Evolutionary conservation across 768 basidiomycete species (phyloP).

Genomic region (Trametes villosa): DNA sequence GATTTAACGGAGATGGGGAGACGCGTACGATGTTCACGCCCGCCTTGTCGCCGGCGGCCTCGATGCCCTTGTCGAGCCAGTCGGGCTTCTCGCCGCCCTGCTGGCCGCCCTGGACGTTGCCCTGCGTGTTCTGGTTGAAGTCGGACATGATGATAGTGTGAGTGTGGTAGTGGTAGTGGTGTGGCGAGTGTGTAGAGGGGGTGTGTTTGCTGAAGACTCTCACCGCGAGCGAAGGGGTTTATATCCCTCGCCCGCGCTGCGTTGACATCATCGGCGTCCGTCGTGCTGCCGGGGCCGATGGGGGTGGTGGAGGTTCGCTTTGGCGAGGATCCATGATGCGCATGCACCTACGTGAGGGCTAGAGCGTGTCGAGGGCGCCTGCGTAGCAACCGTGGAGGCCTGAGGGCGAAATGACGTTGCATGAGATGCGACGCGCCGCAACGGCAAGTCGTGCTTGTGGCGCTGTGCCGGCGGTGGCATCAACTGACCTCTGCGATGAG

Average conservation of each 20-base stretch:
- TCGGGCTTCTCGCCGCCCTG: constrained; percentile 28
- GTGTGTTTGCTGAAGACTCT: neutral
- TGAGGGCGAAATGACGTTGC: no score
- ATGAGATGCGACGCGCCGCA: no score
- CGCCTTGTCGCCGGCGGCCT: constrained; percentile 26
- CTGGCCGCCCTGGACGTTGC: constrained; percentile 14
- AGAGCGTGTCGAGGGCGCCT: no score
- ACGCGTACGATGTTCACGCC: constrained; percentile 31
- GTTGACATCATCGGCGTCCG: no score
- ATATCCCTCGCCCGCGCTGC: neutral
- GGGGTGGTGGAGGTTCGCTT: no score
- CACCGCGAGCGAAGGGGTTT: neutral
- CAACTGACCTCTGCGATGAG: no score
- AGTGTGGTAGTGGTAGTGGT: neutral
- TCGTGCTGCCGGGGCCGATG: no score
- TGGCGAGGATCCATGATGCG: no score
- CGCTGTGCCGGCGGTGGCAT: no score
- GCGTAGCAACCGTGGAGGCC: no score
- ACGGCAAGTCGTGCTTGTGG: no score
- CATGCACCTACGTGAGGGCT: no score
- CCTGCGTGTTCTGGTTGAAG: constrained; percentile 7
- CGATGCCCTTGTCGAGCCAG: constrained; percentile 37
- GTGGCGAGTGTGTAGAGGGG: neutral
- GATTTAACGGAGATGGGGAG: neutral
- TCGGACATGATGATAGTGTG: constrained; percentile 8